Percentiles rank a stretch among this genome's conserved stretches.
phyloP scores from a whole-genome alignment of 805 yeast species.

The Pichia nakasei region DNA sequence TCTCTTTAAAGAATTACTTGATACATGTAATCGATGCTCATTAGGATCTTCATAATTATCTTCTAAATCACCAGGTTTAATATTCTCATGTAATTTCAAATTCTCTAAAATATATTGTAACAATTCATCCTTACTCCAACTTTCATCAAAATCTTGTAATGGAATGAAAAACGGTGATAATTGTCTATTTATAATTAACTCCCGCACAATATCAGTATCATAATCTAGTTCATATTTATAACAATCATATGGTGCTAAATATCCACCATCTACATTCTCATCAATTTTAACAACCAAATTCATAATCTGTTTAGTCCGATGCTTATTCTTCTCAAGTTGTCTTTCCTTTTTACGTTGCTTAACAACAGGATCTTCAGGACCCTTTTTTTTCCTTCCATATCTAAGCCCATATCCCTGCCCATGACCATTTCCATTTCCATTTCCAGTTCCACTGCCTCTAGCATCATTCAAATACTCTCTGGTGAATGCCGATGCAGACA shows the following conservation, averaged over 20 bases:
- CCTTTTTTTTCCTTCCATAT: neutral
- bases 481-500: neutral
- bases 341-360: slow-evolving; percentile 27
- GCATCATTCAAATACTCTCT: neutral
- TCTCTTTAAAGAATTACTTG: slow-evolving; percentile 37
- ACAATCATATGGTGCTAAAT: slow-evolving; percentile 82
- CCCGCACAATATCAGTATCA: slow-evolving; percentile 63
- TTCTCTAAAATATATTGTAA: slow-evolving; percentile 37
- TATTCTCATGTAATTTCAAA: slow-evolving; percentile 47
- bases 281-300: slow-evolving; percentile 50
- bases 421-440: neutral
- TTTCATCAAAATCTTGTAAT: slow-evolving; percentile 63
- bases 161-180: slow-evolving; percentile 91
- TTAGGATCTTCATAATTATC: slow-evolving; percentile 55
- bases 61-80: slow-evolving; percentile 34
- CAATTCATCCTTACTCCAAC: slow-evolving; percentile 67
- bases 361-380: neutral
- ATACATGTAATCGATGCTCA: slow-evolving; percentile 48
- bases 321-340: slow-evolving; percentile 47
- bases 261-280: slow-evolving; percentile 91
- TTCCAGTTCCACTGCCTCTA: neutral
- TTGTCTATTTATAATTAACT: slow-evolving; percentile 56
- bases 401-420: neutral
- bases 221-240: slow-evolving; percentile 72
- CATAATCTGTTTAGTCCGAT: slow-evolving; percentile 44